Conservation (phyloP, 257 asterid species). For the Solanum clarkiae region DNA sequence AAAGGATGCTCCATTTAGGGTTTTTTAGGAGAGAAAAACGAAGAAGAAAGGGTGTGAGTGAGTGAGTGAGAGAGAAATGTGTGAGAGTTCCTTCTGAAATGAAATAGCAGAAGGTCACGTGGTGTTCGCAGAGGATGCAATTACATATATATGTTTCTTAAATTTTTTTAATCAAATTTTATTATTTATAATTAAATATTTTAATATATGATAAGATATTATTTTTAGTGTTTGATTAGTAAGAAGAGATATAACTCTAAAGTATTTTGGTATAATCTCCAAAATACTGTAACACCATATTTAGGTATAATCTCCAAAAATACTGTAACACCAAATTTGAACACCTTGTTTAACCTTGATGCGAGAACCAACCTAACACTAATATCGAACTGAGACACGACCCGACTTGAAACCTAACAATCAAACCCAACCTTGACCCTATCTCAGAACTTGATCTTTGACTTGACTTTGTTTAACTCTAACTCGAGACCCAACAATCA, state of each 20-base stretch:
- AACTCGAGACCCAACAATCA: not conserved
- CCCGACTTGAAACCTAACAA: too few relatives aligned
- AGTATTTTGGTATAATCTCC: too few relatives aligned
- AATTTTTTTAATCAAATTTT: not conserved
- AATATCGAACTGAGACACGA: not conserved
- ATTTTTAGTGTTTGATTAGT: not conserved
- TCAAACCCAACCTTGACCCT: too few relatives aligned
- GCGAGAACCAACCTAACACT: too few relatives aligned
- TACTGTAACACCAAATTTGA: not conserved
- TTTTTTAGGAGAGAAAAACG: not conserved
- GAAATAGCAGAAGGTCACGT: not conserved
- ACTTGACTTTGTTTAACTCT: not conserved
- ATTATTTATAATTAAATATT: not conserved
- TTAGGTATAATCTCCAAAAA: not conserved
- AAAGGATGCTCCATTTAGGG: conserved; percentile 61
- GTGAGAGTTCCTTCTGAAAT: not conserved
- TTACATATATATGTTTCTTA: too few relatives aligned
- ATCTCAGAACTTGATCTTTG: not conserved
- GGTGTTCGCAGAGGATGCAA: not conserved
- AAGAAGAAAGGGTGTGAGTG: not conserved
- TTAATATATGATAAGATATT: too few relatives aligned
- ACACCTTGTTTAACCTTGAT: too few relatives aligned
- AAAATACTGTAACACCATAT: not conserved
- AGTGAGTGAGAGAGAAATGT: not conserved
- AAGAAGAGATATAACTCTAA: not conserved